phyloP scores from a whole-genome alignment of 2,329 filamentous ascomycete species.

The Aureobasidium sp. region DNA sequence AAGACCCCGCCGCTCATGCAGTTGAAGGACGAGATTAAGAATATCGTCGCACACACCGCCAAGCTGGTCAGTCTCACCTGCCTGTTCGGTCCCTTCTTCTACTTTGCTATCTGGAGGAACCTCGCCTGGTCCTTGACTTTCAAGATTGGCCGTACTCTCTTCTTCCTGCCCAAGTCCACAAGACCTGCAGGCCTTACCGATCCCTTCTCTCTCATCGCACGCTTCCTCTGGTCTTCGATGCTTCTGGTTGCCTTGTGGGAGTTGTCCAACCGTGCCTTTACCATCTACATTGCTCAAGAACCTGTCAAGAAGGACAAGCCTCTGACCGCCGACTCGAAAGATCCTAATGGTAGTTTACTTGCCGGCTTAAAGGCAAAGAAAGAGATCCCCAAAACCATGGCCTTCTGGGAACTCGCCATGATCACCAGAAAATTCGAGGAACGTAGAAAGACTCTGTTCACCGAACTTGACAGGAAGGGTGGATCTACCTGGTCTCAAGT shows the following conservation, averaged over 20 bases:
- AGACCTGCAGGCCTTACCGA: constrained; percentile 48
- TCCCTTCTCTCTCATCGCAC: constrained; percentile 47
- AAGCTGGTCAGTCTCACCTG: constrained; percentile 1
- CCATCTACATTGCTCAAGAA: constrained; percentile 68
- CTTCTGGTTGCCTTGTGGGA: constrained; percentile 69
- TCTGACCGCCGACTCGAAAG: constrained; percentile 71
- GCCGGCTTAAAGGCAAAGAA: constrained; percentile 80
- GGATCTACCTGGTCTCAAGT: constrained; percentile 78
- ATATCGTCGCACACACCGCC: background rate
- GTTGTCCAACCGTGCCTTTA: constrained; percentile 67
- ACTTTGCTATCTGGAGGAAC: constrained; percentile 54
- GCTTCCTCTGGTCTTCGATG: constrained; percentile 47
- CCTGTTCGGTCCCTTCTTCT: constrained; percentile 39
- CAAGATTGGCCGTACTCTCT: constrained; percentile 61
- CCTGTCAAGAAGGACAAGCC: constrained; percentile 80
- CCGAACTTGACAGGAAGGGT: constrained; percentile 72
- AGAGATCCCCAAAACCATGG: constrained; percentile 68
- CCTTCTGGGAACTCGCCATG: constrained; percentile 81
- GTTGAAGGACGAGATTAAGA: background rate
- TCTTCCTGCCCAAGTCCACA: constrained; percentile 65
- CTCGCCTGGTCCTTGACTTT: constrained; percentile 63
- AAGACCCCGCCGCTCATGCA: background rate
- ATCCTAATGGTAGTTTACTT: constrained; percentile 77
- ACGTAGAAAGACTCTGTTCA: constrained; percentile 74
- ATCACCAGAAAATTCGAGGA: constrained; percentile 67